Evolutionary conservation across 129 eudicot genomes (phyloP), one percentile per base, ranked within the genome.

Genomic region (Logfia minima): DNA sequence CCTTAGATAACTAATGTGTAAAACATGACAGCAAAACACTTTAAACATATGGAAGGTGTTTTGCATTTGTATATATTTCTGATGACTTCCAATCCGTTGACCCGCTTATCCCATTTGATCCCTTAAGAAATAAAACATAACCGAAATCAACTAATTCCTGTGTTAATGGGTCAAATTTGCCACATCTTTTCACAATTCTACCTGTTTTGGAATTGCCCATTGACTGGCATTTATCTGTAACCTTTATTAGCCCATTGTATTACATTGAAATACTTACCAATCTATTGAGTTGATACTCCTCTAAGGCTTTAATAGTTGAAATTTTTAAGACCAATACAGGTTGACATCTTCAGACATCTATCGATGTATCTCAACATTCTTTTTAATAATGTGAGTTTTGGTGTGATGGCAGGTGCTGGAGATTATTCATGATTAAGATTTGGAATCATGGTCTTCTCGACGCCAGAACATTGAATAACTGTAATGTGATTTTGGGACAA

Each of bases 381-480:
- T 19, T 21, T 14, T n/a, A 32, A 55, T n/a, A 7, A 16, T 4
- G 52, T 10, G 5, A 75, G 29, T 56, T 58, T 77, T 66, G 70
- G 48, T 66, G 62, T 34, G 16, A 68, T 71, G 61, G 81, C 83
- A 94, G 98, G 98, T 94, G 98, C 71, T 94, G 98, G 98, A 86
- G 88, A 79, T 65, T 94, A 53, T 87, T 91, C 52, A 87, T 94
- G 98, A 80, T 91, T 68, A 94, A 91, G 74, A 70, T 94, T 18
- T 94, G 98, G 98, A 91, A 91, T 51, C 98, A 91, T 76, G 98
- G 98, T 35, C 93, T 94, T 39, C 86, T 94, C 16, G 98, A 94
- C 80, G 89, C 98, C 26, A 92, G 96, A 19, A 60, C 88, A 32
- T 83, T 94, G 84, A 85, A 91, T 76, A 89, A 75, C 56, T 94